Evolutionary conservation across 176 grass and related monocot species (phyloP).

Genomic region (Aegilops longissima): DNA sequence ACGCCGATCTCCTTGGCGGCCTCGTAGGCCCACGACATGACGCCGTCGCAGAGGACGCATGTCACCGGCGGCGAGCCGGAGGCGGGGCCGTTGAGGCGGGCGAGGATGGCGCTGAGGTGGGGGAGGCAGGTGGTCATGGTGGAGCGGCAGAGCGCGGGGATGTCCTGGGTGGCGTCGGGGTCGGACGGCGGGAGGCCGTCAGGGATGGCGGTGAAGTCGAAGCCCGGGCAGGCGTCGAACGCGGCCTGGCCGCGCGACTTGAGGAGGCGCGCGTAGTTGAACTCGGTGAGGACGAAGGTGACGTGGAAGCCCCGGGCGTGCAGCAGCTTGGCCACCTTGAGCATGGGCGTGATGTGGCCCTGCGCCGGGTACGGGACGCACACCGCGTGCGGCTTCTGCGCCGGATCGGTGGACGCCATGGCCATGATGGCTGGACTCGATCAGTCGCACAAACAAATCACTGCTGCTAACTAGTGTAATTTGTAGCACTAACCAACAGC

Average conservation of each 20-base stretch:
- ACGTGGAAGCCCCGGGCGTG: conserved; percentile 56
- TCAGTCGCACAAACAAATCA: background rate
- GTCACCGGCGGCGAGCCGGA: background rate
- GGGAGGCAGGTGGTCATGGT: conserved; percentile 4
- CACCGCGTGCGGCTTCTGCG: conserved; percentile 7
- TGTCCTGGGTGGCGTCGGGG: conserved; percentile 47
- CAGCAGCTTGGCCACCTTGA: conserved; percentile 64
- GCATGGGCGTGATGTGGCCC: conserved; percentile 92
- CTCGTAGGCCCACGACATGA: background rate
- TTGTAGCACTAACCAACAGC: background rate
- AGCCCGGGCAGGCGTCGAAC: background rate
- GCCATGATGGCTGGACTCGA: background rate
- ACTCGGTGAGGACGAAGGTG: conserved; percentile 72
- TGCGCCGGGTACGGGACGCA: conserved; percentile 77
- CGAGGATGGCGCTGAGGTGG: background rate
- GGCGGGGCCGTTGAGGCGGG: background rate
- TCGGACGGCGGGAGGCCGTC: conserved; percentile 49
- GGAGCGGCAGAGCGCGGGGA: conserved; percentile 12
- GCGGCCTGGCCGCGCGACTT: background rate
- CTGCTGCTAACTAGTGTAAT: background rate
- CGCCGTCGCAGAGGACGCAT: background rate
- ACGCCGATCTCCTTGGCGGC: background rate
- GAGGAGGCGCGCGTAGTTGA: conserved; percentile 49
- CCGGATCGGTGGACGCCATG: background rate
- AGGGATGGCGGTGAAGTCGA: conserved; percentile 31